These are phyloP conservation scores for Picochlorum costavermella DNA, from an alignment of 139 green algal genomes.

Conservation along the genomic window DNA sequence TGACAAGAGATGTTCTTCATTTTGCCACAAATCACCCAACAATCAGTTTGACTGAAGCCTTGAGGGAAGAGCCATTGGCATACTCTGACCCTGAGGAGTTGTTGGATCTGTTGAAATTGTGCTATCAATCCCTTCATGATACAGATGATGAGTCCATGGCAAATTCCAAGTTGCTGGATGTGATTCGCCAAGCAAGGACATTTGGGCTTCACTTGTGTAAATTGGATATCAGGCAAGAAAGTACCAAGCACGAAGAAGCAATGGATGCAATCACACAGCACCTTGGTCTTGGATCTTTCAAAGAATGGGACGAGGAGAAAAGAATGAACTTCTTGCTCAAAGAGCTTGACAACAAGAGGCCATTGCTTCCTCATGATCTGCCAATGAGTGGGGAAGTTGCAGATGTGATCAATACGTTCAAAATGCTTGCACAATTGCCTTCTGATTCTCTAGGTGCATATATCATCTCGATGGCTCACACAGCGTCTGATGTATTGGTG, in stretches of 20 bases:
- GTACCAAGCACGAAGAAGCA: constrained; percentile 53
- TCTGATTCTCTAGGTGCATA: constrained; percentile 76
- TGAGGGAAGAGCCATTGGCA: constrained; percentile 40
- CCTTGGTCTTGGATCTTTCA: constrained; percentile 69
- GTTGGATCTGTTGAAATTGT: constrained; percentile 53
- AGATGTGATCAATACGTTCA: constrained; percentile 83
- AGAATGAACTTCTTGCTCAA: constrained; percentile 65
- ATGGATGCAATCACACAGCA: constrained; percentile 82
- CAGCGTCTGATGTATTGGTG: constrained; percentile 81
- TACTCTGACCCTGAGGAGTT: constrained; percentile 36
- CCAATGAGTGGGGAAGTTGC: constrained; percentile 58
- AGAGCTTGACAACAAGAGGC: constrained; percentile 71
- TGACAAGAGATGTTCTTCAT: constrained; percentile 69
- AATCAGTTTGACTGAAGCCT: constrained; percentile 35
- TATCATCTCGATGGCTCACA: constrained; percentile 89
- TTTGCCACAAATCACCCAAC: constrained; percentile 59
- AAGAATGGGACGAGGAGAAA: constrained; percentile 82
- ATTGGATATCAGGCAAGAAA: constrained; percentile 73
- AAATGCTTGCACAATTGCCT: constrained; percentile 44
- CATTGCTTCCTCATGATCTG: constrained; percentile 77
- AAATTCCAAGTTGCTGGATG: constrained; percentile 57
- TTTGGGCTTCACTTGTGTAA: constrained; percentile 60
- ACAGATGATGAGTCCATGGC: constrained; percentile 56
- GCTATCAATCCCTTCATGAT: constrained; percentile 67
- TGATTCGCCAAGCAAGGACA: constrained; percentile 47